phyloP scores from a whole-genome alignment of 2,329 filamentous ascomycete genomes.

The Biscogniauxia marginata region DNA sequence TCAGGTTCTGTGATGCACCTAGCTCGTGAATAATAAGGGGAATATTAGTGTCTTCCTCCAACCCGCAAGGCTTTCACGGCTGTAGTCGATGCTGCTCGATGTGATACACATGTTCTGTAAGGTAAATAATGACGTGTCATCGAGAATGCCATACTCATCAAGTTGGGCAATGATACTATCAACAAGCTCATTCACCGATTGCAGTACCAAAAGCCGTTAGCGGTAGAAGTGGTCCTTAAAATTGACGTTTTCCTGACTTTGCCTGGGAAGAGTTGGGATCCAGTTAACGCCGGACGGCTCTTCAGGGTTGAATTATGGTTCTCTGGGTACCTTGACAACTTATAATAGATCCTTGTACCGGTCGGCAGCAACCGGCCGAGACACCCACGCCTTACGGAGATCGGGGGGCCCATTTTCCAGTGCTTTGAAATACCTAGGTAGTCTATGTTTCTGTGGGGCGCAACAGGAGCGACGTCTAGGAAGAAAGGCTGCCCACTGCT shows the following conservation, averaged over 20 bases:
- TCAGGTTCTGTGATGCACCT: not conserved
- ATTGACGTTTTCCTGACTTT: conserved; percentile 38
- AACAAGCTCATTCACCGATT: conserved; percentile 52
- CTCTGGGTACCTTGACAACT: too few species aligned
- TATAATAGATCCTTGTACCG: too few species aligned
- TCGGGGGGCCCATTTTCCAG: too few species aligned
- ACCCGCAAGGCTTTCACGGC: conserved; percentile 3
- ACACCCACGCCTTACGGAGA: too few species aligned
- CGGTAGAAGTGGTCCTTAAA: conserved; percentile 51
- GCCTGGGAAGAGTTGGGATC: conserved; percentile 40
- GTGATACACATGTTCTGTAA: conserved; percentile 3
- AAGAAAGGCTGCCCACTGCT: too few species aligned
- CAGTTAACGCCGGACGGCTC: conserved; percentile 40
- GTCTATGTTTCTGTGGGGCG: too few species aligned
- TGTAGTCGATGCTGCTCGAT: conserved; percentile 2
- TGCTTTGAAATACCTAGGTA: too few species aligned
- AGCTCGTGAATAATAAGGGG: conserved; percentile 2
- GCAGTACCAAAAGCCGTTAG: conserved; percentile 46
- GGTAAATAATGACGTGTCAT: conserved; percentile 3
- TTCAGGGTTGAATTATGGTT: too few species aligned
- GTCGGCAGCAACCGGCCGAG: too few species aligned
- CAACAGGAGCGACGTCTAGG: too few species aligned
- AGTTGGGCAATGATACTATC: conserved; percentile 39
- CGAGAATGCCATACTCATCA: conserved; percentile 50
- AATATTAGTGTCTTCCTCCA: conserved; percentile 1